Conservation (phyloP, 2,329 filamentous ascomycete genomes). For the Claviceps spartinae region DNA sequence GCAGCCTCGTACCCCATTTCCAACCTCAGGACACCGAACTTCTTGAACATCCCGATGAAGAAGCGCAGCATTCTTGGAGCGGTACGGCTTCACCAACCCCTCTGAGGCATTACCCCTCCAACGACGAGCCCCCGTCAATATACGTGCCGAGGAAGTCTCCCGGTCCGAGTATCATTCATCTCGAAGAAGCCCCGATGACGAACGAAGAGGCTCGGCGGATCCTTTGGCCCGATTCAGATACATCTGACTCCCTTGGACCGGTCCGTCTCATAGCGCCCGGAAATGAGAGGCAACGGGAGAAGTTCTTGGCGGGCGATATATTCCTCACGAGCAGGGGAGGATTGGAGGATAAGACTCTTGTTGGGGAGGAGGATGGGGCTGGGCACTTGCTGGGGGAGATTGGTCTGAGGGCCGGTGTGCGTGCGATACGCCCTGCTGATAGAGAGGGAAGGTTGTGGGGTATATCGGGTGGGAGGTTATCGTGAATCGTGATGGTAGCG, state of each 20-base stretch:
- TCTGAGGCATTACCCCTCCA: conserved; percentile 3
- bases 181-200: conserved; percentile 22
- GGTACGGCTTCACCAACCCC: conserved; percentile 5
- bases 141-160: conserved; percentile 1
- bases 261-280: conserved; percentile 5
- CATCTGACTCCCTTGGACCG: conserved; percentile 5
- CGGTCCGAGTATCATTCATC: neutral
- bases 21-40: neutral
- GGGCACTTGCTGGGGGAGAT: conserved; percentile 22
- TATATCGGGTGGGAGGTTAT: neutral
- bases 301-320: conserved; percentile 25
- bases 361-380: conserved; percentile 18
- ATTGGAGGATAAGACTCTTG: conserved; percentile 26
- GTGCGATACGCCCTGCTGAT: conserved; percentile 10
- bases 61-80: neutral
- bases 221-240: conserved; percentile 22
- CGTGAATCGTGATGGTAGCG: neutral
- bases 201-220: conserved; percentile 26
- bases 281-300: conserved; percentile 22
- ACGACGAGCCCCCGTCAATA: conserved; percentile 3
- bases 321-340: conserved; percentile 13
- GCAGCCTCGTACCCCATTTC: neutral
- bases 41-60: neutral
- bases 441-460: neutral
- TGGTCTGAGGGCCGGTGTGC: conserved; percentile 15